Percentiles rank a stretch among this genome's conserved stretches.
Conservation (phyloP, 345 rosid genomes). For the Aegle marmelos region DNA sequence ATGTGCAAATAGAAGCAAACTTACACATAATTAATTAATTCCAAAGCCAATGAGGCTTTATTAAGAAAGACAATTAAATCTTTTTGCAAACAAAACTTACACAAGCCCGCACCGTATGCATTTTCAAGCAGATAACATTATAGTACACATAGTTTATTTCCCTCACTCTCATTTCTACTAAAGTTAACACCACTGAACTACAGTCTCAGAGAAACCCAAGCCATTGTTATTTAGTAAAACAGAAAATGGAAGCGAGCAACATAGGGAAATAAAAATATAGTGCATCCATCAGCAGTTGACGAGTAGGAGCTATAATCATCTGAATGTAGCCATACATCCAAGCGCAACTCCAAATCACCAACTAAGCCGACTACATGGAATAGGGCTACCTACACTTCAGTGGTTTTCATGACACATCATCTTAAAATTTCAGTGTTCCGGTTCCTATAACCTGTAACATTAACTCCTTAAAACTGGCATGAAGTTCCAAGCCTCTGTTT, state of each 20-base stretch:
- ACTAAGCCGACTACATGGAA: neutral
- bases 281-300: conserved; percentile 6
- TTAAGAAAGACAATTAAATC: neutral
- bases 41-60: neutral
- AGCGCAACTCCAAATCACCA: neutral
- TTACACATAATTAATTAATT: neutral
- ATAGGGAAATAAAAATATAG: neutral
- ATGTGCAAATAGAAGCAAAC: neutral
- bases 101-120: neutral
- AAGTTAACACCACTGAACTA: neutral
- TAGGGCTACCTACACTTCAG: neutral
- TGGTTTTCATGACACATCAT: neutral
- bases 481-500: conserved; percentile 69
- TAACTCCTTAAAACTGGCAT: conserved; percentile 46
- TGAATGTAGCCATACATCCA: neutral
- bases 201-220: neutral
- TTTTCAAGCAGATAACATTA: neutral
- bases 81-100: neutral
- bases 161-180: neutral
- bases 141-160: neutral
- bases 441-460: neutral
- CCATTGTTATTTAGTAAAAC: neutral
- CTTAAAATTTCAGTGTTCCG: neutral
- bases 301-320: neutral
- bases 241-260: neutral